These are phyloP conservation scores for Nigrograna mackinnonii DNA, from an alignment of 2,329 filamentous ascomycete genomes.

Conservation along the genomic window DNA sequence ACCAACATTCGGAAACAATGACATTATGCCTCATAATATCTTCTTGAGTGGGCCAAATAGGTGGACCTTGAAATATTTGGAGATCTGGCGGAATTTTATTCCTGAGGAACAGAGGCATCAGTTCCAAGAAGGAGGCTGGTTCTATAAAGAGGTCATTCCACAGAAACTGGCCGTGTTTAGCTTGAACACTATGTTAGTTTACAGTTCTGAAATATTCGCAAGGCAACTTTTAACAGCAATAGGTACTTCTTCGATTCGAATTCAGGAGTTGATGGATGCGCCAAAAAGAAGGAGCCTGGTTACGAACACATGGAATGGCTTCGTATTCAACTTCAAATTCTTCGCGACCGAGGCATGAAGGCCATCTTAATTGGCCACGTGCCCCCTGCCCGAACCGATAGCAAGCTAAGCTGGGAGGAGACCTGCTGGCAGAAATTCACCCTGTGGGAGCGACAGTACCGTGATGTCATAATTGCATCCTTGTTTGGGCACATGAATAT, in stretches of 20 bases:
- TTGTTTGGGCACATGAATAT: conserved; percentile 98
- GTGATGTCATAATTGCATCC: conserved; percentile 80
- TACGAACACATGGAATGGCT: conserved; percentile 97
- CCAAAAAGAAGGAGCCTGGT: conserved; percentile 76
- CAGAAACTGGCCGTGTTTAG: conserved; percentile 86
- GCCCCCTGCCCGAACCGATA: conserved; percentile 81
- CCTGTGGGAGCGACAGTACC: conserved; percentile 85
- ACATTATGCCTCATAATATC: conserved; percentile 96
- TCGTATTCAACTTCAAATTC: conserved; percentile 79
- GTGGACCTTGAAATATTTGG: conserved; percentile 77
- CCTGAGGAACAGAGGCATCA: conserved; percentile 90
- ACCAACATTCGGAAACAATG: conserved; percentile 94
- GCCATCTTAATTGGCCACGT: conserved; percentile 94
- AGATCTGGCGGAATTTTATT: conserved; percentile 85
- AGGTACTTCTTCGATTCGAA: conserved; percentile 92
- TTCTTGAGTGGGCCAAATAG: conserved; percentile 82
- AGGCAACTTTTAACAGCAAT: background rate
- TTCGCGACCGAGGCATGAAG: conserved; percentile 86
- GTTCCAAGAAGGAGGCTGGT: conserved; percentile 94
- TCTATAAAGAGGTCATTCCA: conserved; percentile 88
- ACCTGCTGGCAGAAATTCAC: conserved; percentile 98
- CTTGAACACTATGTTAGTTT: conserved; percentile 76
- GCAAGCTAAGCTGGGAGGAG: conserved; percentile 92
- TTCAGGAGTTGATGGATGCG: conserved; percentile 89
- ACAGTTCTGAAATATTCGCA: conserved; percentile 1